Evolutionary conservation across 306 rosid species (phyloP), one percentile per base, ranked within the genome.

Genomic region (Medicago lupulina): DNA sequence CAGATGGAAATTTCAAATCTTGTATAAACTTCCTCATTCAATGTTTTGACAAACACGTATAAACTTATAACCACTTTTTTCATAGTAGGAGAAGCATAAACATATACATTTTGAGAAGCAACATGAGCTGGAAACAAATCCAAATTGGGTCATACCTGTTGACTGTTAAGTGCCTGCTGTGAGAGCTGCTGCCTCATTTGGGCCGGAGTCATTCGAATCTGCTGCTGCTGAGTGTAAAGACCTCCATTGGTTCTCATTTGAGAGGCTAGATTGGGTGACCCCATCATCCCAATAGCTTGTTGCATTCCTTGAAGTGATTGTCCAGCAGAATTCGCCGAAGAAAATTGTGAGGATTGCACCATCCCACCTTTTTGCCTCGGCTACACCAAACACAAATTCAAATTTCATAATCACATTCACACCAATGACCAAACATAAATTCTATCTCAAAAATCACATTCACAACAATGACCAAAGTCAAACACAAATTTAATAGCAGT

Each of bases 201-300:
- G 44, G 89, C 81, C 63, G 17, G 92, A 82, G 79, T 90, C 70
- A 92, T 9, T 65, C 93, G 85, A 66, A 85, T 89, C 82, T 95
- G 64, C 38, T 58, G 63, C 67, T 61, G 97, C 82, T 95, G 99
- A 64, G 91, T 85, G 88, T 78, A 89, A 59, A 90, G 75, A 79
- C 85, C 78, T 77, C 93, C 93, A 71, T 55, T 89, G 51, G 88
- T 83, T 84, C 97, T 91, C 50, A 90, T 67, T 76, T 92, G 99
- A 0, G 95, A 72, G 81, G 19, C 78, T 83, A 89, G 77, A 89
- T 89, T 93, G 17, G 87, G 72, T 1, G 83, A 54, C 19, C 92
- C 93, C 86, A 96, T 87, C 91, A 92, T 86, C 74, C 97, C 98
- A 84, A 90, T 88, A 19, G 93, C 86, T 80, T 95, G 99, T 80